A percentile compares a stretch with the other conserved stretches of the same genome.
These are phyloP conservation scores for Saturnispora dispora DNA, from an alignment of 805 yeast species.

Conservation along the genomic window DNA sequence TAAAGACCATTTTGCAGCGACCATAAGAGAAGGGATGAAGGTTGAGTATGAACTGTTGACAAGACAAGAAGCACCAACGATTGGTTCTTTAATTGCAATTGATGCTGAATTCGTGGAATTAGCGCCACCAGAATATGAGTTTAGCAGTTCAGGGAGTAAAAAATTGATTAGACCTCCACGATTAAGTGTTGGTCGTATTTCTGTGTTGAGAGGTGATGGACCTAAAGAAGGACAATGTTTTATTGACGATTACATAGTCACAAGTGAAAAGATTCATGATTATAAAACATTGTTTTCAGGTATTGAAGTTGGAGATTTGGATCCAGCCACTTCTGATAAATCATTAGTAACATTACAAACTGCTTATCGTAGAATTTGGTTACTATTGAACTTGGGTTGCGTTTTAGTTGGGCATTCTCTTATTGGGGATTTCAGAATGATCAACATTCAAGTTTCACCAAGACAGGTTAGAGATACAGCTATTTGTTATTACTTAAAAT, in stretches of 20 bases:
- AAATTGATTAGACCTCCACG: conserved; percentile 65
- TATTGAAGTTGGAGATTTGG: conserved; percentile 86
- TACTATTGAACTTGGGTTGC: conserved; percentile 79
- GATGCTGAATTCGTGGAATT: conserved; percentile 94
- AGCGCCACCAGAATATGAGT: conserved; percentile 69
- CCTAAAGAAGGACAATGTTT: conserved; percentile 64
- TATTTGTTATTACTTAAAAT: conserved; percentile 63
- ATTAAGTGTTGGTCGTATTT: conserved; percentile 77
- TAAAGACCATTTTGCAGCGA: conserved; percentile 64
- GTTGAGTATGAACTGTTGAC: conserved; percentile 65
- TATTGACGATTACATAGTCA: conserved; percentile 86
- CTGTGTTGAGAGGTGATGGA: conserved; percentile 73
- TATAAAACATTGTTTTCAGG: conserved; percentile 89
- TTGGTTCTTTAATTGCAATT: conserved; percentile 77
- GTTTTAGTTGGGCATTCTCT: conserved; percentile 94
- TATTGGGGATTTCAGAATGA: conserved; percentile 83
- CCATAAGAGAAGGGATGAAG: conserved; percentile 47
- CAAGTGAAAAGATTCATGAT: conserved; percentile 63
- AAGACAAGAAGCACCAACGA: conserved; percentile 56
- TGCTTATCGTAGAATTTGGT: conserved; percentile 85
- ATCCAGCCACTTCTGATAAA: conserved; percentile 53
- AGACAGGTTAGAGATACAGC: conserved; percentile 86
- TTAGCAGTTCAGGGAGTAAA: conserved; percentile 62
- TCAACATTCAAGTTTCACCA: conserved; percentile 81
- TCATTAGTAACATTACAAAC: conserved; percentile 72